Conservation (phyloP, 495 filamentous ascomycete genomes). For the Penicillium pulvis region DNA sequence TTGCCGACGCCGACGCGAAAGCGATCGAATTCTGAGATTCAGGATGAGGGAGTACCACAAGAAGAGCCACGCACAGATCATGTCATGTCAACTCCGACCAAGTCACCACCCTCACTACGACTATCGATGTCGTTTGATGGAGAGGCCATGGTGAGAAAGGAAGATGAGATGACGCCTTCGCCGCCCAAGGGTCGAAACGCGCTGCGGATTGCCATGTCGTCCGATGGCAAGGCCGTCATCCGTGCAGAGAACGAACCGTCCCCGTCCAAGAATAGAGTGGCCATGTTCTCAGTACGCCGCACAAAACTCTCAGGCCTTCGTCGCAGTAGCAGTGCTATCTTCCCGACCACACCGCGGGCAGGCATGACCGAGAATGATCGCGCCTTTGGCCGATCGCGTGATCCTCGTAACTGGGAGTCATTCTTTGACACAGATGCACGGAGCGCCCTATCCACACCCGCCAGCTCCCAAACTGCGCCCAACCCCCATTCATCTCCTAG, state of each 20-base stretch:
- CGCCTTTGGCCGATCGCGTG: slow-evolving; percentile 70
- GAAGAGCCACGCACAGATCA: slow-evolving; percentile 17
- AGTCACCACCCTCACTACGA: slow-evolving; percentile 49
- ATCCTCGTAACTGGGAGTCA: slow-evolving; percentile 83
- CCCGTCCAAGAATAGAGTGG: slow-evolving; percentile 54
- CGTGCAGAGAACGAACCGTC: slow-evolving; percentile 49
- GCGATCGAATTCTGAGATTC: slow-evolving; percentile 38
- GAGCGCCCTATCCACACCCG: slow-evolving; percentile 69
- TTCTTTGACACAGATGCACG: slow-evolving; percentile 73
- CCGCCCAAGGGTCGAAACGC: slow-evolving; percentile 59
- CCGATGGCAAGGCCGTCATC: slow-evolving; percentile 54
- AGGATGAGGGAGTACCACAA: slow-evolving; percentile 14
- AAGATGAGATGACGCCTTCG: slow-evolving; percentile 66
- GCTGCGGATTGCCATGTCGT: slow-evolving; percentile 51
- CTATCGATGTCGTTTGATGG: slow-evolving; percentile 80
- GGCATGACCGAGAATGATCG: slow-evolving; percentile 38
- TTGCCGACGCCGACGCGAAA: slow-evolving; percentile 38
- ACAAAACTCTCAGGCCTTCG: slow-evolving; percentile 58
- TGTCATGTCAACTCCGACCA: slow-evolving; percentile 27
- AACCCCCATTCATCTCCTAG: slow-evolving; percentile 73
- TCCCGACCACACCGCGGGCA: slow-evolving; percentile 39
- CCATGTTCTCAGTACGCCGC: slow-evolving; percentile 52
- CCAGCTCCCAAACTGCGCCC: slow-evolving; percentile 70
- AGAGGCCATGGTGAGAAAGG: slow-evolving; percentile 74
- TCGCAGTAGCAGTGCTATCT: slow-evolving; percentile 60